A percentile compares a stretch with the other conserved stretches of the same genome.
Conservation (phyloP, 2,329 filamentous ascomycete genomes). For the Aspergillus hiratsukae region DNA sequence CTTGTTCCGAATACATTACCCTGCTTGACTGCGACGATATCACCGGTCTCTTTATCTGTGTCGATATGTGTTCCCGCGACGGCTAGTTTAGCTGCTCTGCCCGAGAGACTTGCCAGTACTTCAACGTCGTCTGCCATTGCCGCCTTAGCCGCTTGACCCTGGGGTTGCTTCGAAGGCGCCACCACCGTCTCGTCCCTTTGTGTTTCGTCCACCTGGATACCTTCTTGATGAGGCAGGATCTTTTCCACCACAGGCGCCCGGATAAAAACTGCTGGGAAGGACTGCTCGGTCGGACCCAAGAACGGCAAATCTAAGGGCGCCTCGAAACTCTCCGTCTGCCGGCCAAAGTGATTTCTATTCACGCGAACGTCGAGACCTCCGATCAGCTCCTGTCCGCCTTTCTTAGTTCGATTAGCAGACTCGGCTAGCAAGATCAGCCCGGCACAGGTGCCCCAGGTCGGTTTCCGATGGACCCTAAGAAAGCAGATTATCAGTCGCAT, state of each 20-base stretch:
- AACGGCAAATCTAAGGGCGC: slow-evolving; percentile 70
- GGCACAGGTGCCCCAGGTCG: slow-evolving; percentile 94
- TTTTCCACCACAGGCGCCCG: slow-evolving; percentile 89
- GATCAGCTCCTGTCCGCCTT: slow-evolving; percentile 87
- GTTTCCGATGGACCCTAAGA: slow-evolving; percentile 65
- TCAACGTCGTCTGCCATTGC: slow-evolving; percentile 50
- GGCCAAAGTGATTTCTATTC: slow-evolving; percentile 90
- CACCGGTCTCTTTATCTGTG: slow-evolving; percentile 47
- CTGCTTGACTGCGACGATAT: slow-evolving; percentile 85
- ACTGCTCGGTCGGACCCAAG: slow-evolving; percentile 41
- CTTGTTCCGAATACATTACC: slow-evolving; percentile 91
- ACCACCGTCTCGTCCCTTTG: slow-evolving; percentile 49
- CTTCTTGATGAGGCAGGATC: slow-evolving; percentile 54
- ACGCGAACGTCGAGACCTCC: slow-evolving; percentile 88
- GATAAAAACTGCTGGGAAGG: slow-evolving; percentile 86
- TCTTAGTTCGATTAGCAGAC: slow-evolving; percentile 80
- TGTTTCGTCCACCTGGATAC: slow-evolving; percentile 50
- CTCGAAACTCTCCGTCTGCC: slow-evolving; percentile 89
- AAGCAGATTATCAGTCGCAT: slow-evolving; percentile 12
- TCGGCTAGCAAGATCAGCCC: slow-evolving; percentile 88
- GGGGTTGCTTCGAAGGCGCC: slow-evolving; percentile 51
- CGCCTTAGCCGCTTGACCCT: slow-evolving; percentile 41
- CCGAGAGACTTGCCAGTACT: slow-evolving; percentile 55
- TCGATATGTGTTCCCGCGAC: slow-evolving; percentile 39
- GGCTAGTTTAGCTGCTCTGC: slow-evolving; percentile 46